These are phyloP conservation scores for Apostasia shenzhenica DNA, from an alignment of 106 monocot genomes.

Conservation along the genomic window DNA sequence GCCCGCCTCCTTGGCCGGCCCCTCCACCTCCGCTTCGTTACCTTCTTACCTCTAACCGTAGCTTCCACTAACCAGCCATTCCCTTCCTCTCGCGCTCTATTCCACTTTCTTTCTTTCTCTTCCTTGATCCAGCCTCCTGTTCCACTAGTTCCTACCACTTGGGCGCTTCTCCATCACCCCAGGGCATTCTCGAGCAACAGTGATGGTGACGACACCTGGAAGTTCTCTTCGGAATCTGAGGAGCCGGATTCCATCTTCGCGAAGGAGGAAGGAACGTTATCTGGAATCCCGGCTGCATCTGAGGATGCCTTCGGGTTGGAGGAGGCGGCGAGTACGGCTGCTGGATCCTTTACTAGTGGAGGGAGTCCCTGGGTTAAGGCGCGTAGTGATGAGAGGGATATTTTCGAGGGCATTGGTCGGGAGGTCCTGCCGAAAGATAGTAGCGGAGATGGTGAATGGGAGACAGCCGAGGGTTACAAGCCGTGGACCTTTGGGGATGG, in stretches of 20 bases:
- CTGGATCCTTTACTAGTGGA: not conserved
- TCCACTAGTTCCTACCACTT: not conserved
- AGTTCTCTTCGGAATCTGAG: slow-evolving; percentile 28
- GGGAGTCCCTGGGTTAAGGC: slow-evolving; percentile 11
- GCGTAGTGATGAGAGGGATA: slow-evolving; percentile 12
- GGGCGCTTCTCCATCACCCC: not conserved
- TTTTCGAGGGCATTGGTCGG: slow-evolving; percentile 36
- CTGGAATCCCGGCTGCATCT: slow-evolving; percentile 19
- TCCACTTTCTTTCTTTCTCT: not conserved
- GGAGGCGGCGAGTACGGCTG: not conserved
- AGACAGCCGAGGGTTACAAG: slow-evolving; percentile 35
- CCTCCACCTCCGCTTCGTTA: slow-evolving; percentile 20
- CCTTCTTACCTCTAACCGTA: slow-evolving; percentile 19
- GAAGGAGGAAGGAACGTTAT: slow-evolving; percentile 13
- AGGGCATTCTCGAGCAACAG: slow-evolving; percentile 27
- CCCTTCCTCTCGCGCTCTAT: not conserved
- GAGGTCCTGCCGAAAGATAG: slow-evolving; percentile 8
- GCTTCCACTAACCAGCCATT: not conserved
- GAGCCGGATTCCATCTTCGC: slow-evolving; percentile 28
- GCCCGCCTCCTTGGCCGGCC: slow-evolving; percentile 20
- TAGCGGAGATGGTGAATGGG: slow-evolving; percentile 22
- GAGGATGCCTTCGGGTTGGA: slow-evolving; percentile 11
- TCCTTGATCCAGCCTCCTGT: not conserved
- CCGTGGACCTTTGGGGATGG: slow-evolving; percentile 47
- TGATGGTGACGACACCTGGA: slow-evolving; percentile 34